Evolutionary conservation across 164 flowering plant genomes (phyloP).

Genomic region (Umbilicus rupestris): DNA sequence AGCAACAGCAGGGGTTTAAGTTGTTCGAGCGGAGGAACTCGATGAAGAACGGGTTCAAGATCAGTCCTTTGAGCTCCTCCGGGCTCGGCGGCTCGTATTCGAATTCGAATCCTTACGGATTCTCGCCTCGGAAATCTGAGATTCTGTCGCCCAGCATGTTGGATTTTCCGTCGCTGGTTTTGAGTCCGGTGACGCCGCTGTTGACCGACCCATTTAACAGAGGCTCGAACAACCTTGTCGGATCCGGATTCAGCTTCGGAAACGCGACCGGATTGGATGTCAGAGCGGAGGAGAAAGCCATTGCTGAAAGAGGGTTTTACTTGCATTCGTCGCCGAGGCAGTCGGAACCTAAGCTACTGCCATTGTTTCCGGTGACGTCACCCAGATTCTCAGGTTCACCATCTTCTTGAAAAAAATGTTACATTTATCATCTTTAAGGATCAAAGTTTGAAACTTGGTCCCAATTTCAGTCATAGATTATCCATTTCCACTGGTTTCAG

Average conservation of each 20-base stretch:
- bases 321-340: conserved; percentile 6
- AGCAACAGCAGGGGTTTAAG: conserved; percentile 10
- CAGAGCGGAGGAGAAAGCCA: conserved; percentile 4
- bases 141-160: conserved; percentile 11
- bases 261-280: not conserved
- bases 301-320: conserved; percentile 5
- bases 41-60: conserved; percentile 6
- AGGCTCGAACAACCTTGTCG: not conserved
- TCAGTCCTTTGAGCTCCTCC: conserved; percentile 7
- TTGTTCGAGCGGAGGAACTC: conserved; percentile 5
- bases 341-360: conserved; percentile 6
- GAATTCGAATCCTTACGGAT: not conserved
- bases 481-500: not conserved
- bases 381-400: conserved; percentile 5
- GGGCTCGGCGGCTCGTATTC: not conserved
- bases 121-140: conserved; percentile 4
- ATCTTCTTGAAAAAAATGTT: not conserved
- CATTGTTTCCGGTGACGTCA: conserved; percentile 9
- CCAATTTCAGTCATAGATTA: not conserved
- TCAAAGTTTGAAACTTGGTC: not conserved
- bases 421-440: not conserved
- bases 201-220: conserved; percentile 2
- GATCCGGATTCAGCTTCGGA: not conserved
- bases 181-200: conserved; percentile 8
- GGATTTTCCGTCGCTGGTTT: conserved; percentile 10